These are phyloP conservation scores for Lodderomyces parapsilosis DNA, from an alignment of 1,139 yeast species.

Conservation along the genomic window DNA sequence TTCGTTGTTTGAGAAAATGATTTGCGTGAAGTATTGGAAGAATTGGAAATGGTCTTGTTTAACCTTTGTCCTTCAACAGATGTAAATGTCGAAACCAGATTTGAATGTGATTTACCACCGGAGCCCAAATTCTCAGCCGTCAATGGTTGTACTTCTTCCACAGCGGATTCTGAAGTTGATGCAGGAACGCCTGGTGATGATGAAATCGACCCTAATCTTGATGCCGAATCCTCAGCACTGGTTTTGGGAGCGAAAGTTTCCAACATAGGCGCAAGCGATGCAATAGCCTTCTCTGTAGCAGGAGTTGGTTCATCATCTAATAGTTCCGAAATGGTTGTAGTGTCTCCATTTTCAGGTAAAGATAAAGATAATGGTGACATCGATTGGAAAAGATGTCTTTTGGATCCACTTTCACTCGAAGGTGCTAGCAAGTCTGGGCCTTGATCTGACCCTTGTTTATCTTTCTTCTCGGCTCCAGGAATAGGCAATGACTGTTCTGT, in stretches of 20 bases:
- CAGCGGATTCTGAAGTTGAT: background rate
- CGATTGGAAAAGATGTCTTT: constrained; percentile 20
- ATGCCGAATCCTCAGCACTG: constrained; percentile 51
- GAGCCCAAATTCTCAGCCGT: constrained; percentile 10
- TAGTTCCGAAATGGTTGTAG: constrained; percentile 5
- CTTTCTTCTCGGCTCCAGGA: constrained; percentile 7
- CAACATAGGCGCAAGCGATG: constrained; percentile 74
- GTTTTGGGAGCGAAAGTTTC: constrained; percentile 73
- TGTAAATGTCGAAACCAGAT: constrained; percentile 7
- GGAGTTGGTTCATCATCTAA: constrained; percentile 20
- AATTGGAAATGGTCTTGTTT: constrained; percentile 38
- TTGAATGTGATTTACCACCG: constrained; percentile 9
- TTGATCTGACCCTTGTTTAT: constrained; percentile 1
- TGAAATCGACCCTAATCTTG: constrained; percentile 23
- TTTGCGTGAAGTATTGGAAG: constrained; percentile 36
- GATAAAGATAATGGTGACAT: constrained; percentile 34
- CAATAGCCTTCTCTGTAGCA: constrained; percentile 60
- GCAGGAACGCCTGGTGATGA: constrained; percentile 12
- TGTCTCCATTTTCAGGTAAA: constrained; percentile 8
- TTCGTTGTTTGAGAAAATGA: constrained; percentile 33
- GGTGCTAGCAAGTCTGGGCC: background rate
- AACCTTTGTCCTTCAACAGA: constrained; percentile 16
- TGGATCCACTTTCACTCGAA: background rate
- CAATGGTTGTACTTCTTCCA: constrained; percentile 8
- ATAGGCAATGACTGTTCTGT: constrained; percentile 9